A percentile compares a stretch with the other conserved stretches of the same genome.
These are phyloP conservation scores for Chimonanthus salicifolius DNA, from an alignment of 164 flowering plant species.

Conservation along the genomic window DNA sequence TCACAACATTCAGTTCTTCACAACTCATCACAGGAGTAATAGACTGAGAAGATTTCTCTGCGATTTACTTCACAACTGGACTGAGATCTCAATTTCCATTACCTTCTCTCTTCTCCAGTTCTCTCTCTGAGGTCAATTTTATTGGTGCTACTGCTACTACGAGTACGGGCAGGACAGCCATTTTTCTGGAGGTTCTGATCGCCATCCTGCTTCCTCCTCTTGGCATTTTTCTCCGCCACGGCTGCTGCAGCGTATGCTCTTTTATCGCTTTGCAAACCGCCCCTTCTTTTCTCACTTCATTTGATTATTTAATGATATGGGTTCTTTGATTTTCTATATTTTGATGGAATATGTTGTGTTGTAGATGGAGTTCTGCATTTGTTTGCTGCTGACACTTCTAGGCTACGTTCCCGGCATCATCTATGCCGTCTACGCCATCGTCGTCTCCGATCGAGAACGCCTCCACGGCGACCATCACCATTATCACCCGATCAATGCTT, in stretches of 20 bases:
- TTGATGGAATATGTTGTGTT: background rate
- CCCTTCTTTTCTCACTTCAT: background rate
- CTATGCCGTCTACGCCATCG: slow-evolving; percentile 43
- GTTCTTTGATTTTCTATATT: background rate
- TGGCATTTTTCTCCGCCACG: slow-evolving; percentile 65
- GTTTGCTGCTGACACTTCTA: slow-evolving; percentile 37
- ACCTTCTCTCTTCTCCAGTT: background rate
- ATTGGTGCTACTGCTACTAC: background rate
- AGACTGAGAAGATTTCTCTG: no score
- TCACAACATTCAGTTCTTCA: no score
- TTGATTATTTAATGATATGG: background rate
- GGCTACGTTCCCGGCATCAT: slow-evolving; percentile 49
- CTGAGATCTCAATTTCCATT: background rate
- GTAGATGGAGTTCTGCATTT: slow-evolving; percentile 37
- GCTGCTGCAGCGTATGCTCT: slow-evolving; percentile 61
- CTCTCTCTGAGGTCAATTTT: background rate
- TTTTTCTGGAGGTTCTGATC: slow-evolving; percentile 39
- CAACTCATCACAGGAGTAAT: no score
- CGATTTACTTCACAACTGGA: background rate
- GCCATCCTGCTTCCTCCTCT: slow-evolving; percentile 71
- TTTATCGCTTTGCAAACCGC: slow-evolving; percentile 1
- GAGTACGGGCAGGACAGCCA: background rate
- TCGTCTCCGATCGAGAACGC: slow-evolving; percentile 20
- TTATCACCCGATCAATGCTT: slow-evolving; percentile 17
- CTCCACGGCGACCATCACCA: slow-evolving; percentile 8